Evolutionary conservation across 768 basidiomycete species (phyloP).

Genomic region (Panaeolus papilionaceus): DNA sequence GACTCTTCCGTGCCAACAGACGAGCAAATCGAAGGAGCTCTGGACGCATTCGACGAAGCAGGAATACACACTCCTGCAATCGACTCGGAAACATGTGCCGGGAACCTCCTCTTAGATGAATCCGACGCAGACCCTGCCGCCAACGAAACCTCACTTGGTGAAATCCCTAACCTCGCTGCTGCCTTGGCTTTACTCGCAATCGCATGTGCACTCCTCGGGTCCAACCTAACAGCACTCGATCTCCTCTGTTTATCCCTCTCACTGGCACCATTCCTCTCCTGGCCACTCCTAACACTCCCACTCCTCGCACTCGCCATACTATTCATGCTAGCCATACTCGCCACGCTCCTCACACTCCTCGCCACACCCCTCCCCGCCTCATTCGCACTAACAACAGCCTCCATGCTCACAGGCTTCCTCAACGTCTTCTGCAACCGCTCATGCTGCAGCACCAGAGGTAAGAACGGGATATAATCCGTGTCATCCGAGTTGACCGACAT

Average conservation of each 20-base stretch:
- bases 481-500: conserved; percentile 16
- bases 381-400: conserved; percentile 15
- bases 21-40: background rate
- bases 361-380: conserved; percentile 14
- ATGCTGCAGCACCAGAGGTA: conserved; percentile 33
- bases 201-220: conserved; percentile 5
- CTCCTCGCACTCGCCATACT: conserved; percentile 9
- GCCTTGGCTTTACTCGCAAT: conserved; percentile 14
- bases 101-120: background rate
- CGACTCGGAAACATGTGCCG: background rate
- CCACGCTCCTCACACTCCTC: conserved; percentile 16
- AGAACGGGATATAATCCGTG: conserved; percentile 28
- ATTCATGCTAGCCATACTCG: conserved; percentile 11
- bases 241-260: background rate
- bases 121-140: background rate
- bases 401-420: conserved; percentile 20
- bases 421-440: conserved; percentile 28
- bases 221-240: conserved; percentile 11
- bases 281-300: background rate
- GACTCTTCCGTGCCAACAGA: conserved; percentile 3
- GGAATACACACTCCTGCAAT: conserved; percentile 1
- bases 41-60: background rate
- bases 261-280: background rate
- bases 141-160: background rate
- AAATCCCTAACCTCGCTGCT: conserved; percentile 9